phyloP scores from a whole-genome alignment of 2,329 filamentous ascomycete species.

The Claviceps pazoutovae region DNA sequence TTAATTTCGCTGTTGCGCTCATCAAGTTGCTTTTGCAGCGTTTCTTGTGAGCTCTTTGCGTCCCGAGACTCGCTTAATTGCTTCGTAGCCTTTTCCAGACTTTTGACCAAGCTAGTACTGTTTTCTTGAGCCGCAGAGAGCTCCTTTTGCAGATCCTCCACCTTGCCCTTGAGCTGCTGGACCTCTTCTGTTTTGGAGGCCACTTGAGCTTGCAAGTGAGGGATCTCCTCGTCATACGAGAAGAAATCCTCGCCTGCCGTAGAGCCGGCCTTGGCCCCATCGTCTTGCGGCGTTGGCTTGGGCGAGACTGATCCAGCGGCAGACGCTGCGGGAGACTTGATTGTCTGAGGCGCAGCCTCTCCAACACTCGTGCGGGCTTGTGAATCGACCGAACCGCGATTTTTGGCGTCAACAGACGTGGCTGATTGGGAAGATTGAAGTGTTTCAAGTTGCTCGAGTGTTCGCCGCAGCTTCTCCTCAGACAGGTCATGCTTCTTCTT shows the following conservation, averaged over 20 bases:
- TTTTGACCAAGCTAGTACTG: constrained; percentile 49
- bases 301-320: constrained; percentile 37
- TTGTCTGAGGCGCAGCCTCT: constrained; percentile 13
- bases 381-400: constrained; percentile 15
- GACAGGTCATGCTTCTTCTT: constrained; percentile 63
- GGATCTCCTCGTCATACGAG: constrained; percentile 79
- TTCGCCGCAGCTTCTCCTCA: constrained; percentile 46
- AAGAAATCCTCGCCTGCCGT: constrained; percentile 62
- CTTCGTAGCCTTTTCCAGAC: constrained; percentile 51
- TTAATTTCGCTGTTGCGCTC: constrained; percentile 34
- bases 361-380: constrained; percentile 5
- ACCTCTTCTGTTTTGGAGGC: constrained; percentile 58
- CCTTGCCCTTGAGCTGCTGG: constrained; percentile 52
- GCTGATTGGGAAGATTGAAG: constrained; percentile 26
- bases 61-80: constrained; percentile 41
- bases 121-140: constrained; percentile 59
- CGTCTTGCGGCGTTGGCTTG: constrained; percentile 25
- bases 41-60: constrained; percentile 24
- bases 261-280: constrained; percentile 13
- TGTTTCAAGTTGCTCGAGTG: constrained; percentile 49
- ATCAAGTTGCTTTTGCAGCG: constrained; percentile 36
- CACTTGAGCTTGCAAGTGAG: constrained; percentile 63
- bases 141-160: constrained; percentile 54
- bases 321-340: constrained; percentile 33
- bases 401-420: constrained; percentile 14